These are phyloP conservation scores for Hortiboletus campestris DNA, from an alignment of 768 basidiomycete species.

Conservation along the genomic window DNA sequence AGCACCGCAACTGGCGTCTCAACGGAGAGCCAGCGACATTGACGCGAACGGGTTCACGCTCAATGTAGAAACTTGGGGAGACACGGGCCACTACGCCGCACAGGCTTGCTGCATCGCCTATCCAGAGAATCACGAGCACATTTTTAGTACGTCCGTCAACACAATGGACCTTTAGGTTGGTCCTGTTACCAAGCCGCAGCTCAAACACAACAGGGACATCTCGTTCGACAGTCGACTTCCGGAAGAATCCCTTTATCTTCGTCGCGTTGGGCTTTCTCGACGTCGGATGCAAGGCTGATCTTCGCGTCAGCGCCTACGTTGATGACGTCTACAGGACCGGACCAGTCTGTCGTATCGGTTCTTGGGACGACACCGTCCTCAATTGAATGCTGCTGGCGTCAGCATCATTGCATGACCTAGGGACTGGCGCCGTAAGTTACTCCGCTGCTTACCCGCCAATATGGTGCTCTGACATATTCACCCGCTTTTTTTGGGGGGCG, in stretches of 20 bases:
- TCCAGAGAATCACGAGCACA: conserved; percentile 16
- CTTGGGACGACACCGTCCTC: conserved; percentile 7
- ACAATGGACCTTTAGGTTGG: not conserved
- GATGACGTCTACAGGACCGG: conserved; percentile 3
- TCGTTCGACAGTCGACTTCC: conserved; percentile 3
- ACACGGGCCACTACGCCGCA: conserved; percentile 1
- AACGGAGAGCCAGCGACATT: conserved; percentile 1
- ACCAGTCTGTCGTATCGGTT: conserved; percentile 6
- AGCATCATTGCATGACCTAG: conserved; percentile 4
- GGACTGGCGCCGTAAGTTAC: not conserved
- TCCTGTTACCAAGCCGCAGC: not conserved
- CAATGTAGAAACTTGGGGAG: conserved; percentile 7
- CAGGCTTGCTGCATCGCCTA: conserved; percentile 15
- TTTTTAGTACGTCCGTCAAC: conserved; percentile 10
- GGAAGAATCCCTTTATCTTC: conserved; percentile 13
- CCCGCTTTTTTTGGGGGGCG: too few relatives aligned
- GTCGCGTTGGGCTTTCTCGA: conserved; percentile 13
- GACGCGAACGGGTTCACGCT: conserved; percentile 14
- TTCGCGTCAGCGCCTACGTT: conserved; percentile 12
- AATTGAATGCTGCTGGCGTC: conserved; percentile 1
- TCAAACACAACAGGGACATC: not conserved
- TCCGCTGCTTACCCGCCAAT: too few relatives aligned
- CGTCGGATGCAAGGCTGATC: not conserved
- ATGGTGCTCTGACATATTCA: too few relatives aligned
- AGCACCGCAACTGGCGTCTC: conserved; percentile 7